These are phyloP conservation scores for Thermomucor indicae-seudaticae DNA, from an alignment of 371 early-diverging fungal species.

Conservation along the genomic window DNA sequence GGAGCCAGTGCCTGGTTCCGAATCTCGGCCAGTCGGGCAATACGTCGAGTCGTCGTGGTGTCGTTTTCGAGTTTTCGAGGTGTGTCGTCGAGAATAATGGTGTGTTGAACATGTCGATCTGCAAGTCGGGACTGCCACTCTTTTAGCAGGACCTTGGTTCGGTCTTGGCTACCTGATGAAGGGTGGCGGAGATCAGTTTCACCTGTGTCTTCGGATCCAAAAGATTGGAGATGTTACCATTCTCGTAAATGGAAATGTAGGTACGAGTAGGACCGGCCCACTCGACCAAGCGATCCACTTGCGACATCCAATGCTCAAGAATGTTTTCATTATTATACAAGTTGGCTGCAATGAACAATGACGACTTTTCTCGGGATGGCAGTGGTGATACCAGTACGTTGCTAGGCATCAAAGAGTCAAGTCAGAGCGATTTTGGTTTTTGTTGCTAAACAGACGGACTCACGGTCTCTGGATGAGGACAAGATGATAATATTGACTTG, in stretches of 20 bases:
- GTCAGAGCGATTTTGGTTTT: too few species aligned
- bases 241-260: constrained; percentile 26
- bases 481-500: background rate
- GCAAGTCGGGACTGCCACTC: constrained; percentile 4
- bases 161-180: constrained; percentile 15
- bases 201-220: background rate
- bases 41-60: constrained; percentile 6
- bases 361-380: too few species aligned
- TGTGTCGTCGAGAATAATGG: constrained; percentile 8
- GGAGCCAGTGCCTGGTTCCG: constrained; percentile 23
- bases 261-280: constrained; percentile 15
- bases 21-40: constrained; percentile 14
- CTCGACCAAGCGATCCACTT: constrained; percentile 11
- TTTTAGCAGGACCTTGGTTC: constrained; percentile 10
- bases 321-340: constrained; percentile 24
- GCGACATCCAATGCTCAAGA: constrained; percentile 12
- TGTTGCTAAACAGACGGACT: too few species aligned
- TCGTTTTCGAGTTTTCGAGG: background rate
- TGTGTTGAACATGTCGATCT: constrained; percentile 6
- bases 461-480: background rate
- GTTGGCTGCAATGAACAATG: constrained; percentile 30
- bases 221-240: constrained; percentile 8
- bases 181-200: background rate
- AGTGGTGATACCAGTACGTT: too few species aligned
- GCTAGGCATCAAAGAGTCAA: too few species aligned